Percentiles rank a stretch among this genome's conserved stretches.
These are phyloP conservation scores for Lasiodiplodia theobromae DNA, from an alignment of 2,329 filamentous ascomycete genomes.

Conservation along the genomic window DNA sequence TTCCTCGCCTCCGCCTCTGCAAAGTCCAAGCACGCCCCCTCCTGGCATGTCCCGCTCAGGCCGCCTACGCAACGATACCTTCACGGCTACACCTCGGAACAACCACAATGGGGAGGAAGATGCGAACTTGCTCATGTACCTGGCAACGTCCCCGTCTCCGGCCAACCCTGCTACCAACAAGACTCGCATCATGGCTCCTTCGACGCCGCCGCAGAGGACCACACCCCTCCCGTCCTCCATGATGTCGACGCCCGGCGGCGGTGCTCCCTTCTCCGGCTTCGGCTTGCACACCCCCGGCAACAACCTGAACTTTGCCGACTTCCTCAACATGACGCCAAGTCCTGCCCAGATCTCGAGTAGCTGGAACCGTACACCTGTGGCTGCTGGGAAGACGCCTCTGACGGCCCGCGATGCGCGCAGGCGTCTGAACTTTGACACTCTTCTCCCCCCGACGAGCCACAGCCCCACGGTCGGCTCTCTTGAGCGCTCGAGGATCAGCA, in stretches of 20 bases:
- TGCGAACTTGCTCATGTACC: conserved; percentile 83
- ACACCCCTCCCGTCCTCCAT: conserved; percentile 79
- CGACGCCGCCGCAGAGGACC: conserved; percentile 61
- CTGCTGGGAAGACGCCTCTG: conserved; percentile 71
- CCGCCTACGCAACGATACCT: conserved; percentile 49
- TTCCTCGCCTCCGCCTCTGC: conserved; percentile 76
- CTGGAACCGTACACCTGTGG: conserved; percentile 70
- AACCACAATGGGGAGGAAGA: conserved; percentile 77
- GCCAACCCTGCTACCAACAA: conserved; percentile 62
- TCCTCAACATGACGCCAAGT: conserved; percentile 95
- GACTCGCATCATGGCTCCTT: conserved; percentile 58
- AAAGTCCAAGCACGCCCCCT: conserved; percentile 51
- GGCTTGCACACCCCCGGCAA: conserved; percentile 79
- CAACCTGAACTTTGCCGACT: conserved; percentile 92
- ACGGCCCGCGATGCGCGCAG: conserved; percentile 73
- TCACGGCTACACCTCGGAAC: conserved; percentile 43
- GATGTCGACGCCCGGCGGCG: conserved; percentile 82
- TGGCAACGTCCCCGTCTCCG: conserved; percentile 90
- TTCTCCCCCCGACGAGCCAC: conserved; percentile 63
- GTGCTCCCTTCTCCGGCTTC: conserved; percentile 62
- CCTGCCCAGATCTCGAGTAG: conserved; percentile 77
- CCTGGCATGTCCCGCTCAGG: conserved; percentile 49
- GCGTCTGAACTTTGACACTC: conserved; percentile 81
- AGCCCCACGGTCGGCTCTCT: conserved; percentile 47
- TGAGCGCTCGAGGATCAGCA: conserved; percentile 42